Conservation (phyloP, 148 eudicot genomes). For the Rhododendron ovatum region DNA sequence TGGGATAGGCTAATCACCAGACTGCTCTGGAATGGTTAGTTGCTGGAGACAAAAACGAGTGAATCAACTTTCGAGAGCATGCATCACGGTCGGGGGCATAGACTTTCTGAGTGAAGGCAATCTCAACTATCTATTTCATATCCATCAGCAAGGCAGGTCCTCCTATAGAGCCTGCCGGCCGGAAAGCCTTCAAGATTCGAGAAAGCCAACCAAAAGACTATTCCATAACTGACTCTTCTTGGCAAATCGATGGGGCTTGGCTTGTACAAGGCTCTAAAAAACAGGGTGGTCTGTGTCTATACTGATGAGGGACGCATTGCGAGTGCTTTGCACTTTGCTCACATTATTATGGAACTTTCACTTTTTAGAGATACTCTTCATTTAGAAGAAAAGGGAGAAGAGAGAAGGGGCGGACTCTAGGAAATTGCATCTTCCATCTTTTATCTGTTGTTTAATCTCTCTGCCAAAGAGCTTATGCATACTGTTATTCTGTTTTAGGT, state of each 20-base stretch:
- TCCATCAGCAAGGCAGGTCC: neutral
- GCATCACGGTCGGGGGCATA: neutral
- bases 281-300: neutral
- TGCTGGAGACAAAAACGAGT: neutral
- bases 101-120: neutral
- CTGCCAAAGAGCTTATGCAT: neutral
- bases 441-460: neutral
- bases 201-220: neutral
- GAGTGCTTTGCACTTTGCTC: neutral
- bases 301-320: neutral
- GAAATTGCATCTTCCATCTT: neutral
- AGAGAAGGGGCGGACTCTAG: neutral
- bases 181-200: neutral
- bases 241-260: neutral
- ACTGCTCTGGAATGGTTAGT: neutral
- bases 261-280: neutral
- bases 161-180: neutral
- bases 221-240: neutral
- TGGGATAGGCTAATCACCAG: neutral
- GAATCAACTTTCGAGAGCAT: neutral
- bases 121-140: neutral
- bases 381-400: neutral
- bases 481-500: slow-evolving; percentile 24
- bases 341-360: neutral
- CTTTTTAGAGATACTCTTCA: neutral